phyloP scores from a whole-genome alignment of 1,139 yeast genomes.

The Candida glucosophila region DNA sequence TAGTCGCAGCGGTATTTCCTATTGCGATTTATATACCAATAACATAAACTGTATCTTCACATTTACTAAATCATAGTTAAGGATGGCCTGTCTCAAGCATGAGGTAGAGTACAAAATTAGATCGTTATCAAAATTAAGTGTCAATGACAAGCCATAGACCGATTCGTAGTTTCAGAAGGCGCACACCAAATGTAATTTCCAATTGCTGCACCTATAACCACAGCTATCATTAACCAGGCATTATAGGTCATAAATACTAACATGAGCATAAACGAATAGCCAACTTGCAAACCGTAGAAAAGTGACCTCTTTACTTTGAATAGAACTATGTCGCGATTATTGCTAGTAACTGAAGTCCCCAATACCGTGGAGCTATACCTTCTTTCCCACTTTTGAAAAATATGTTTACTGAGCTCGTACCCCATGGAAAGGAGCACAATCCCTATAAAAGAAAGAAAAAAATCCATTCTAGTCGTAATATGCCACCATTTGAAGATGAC shows the following conservation, averaged over 20 bases:
- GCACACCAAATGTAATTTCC: slow-evolving; percentile 60
- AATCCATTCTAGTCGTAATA: slow-evolving; percentile 41
- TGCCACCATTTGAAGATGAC: slow-evolving; percentile 78
- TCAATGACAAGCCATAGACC: slow-evolving; percentile 43
- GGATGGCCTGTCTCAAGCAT: no score
- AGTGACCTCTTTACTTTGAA: slow-evolving; percentile 28
- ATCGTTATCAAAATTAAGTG: no score
- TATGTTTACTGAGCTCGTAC: slow-evolving; percentile 50
- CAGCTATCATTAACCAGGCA: slow-evolving; percentile 75
- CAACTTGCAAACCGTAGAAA: slow-evolving; percentile 64
- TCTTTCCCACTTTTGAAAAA: slow-evolving; percentile 25
- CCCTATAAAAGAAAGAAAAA: slow-evolving; percentile 43
- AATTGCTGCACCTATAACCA: slow-evolving; percentile 56
- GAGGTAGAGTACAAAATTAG: no score
- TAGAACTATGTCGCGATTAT: slow-evolving; percentile 8
- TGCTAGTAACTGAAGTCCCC: slow-evolving; percentile 10
- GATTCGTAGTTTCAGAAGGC: slow-evolving; percentile 9
- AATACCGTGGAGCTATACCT: slow-evolving; percentile 6
- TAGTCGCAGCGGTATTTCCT: no score
- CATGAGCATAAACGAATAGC: slow-evolving; percentile 72
- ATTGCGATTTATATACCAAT: no score
- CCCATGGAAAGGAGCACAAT: slow-evolving; percentile 44
- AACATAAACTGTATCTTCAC: no score
- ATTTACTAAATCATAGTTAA: no score
- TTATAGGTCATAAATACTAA: slow-evolving; percentile 77